Conservation (phyloP, 768 basidiomycete genomes). For the Tubosaeta sp. region DNA sequence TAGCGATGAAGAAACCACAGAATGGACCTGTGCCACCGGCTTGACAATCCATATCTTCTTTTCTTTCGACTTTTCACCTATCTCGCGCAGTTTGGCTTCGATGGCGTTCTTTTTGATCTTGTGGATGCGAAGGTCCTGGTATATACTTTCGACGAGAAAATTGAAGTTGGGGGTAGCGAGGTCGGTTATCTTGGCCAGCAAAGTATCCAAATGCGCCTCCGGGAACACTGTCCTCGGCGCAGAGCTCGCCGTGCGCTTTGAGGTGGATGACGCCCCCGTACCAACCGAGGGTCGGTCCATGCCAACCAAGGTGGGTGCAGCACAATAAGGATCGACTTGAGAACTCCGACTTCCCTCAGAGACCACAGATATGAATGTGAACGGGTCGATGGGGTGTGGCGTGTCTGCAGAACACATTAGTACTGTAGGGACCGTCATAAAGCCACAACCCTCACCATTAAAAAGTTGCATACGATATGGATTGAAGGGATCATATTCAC, state of each 20-base stretch:
- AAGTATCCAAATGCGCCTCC: conserved; percentile 52
- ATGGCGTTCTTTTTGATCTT: conserved; percentile 83
- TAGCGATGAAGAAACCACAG: not conserved
- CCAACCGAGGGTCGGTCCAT: conserved; percentile 24
- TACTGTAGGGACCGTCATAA: conserved; percentile 2
- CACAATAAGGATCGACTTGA: conserved; percentile 36
- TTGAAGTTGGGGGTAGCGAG: conserved; percentile 60
- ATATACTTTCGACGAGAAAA: conserved; percentile 68
- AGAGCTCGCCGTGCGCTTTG: conserved; percentile 24
- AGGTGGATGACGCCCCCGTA: conserved; percentile 13
- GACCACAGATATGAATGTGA: conserved; percentile 59
- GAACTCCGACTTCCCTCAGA: conserved; percentile 32
- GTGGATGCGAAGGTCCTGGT: conserved; percentile 61
- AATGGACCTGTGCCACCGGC: conserved; percentile 10
- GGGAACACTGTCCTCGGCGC: conserved; percentile 64
- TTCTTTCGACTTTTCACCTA: conserved; percentile 69
- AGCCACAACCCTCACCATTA: conserved; percentile 57
- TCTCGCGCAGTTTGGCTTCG: conserved; percentile 74
- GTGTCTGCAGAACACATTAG: conserved; percentile 46
- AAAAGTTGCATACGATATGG: conserved; percentile 75
- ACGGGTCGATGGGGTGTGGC: conserved; percentile 71
- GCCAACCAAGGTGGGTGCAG: conserved; percentile 44
- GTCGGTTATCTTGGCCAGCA: conserved; percentile 59
- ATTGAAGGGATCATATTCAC: conserved; percentile 66
- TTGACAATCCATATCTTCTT: conserved; percentile 75